phyloP scores from a whole-genome alignment of 768 basidiomycete species.

The Suillus subalutaceus region DNA sequence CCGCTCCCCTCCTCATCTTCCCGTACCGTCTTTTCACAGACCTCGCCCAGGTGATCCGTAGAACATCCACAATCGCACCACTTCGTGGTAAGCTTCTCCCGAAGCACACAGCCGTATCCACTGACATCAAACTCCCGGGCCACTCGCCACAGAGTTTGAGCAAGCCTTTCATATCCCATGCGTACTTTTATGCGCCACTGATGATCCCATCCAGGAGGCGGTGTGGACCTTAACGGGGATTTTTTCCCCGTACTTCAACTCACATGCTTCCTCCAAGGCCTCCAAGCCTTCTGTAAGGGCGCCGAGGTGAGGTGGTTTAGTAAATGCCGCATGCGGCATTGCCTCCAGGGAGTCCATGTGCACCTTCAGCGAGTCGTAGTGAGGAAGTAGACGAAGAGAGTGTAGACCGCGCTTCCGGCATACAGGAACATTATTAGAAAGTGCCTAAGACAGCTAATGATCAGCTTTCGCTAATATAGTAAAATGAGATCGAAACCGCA shows the following conservation, averaged over 20 bases:
- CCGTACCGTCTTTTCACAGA: slow-evolving; percentile 72
- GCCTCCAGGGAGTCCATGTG: slow-evolving; percentile 66
- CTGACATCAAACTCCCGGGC: slow-evolving; percentile 72
- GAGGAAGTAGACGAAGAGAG: slow-evolving; percentile 64
- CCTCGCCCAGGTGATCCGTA: slow-evolving; percentile 76
- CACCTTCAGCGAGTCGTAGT: slow-evolving; percentile 57
- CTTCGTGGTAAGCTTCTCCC: slow-evolving; percentile 72
- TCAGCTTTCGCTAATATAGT: background rate
- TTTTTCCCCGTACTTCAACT: slow-evolving; percentile 53
- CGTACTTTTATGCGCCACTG: slow-evolving; percentile 64
- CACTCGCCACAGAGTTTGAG: slow-evolving; percentile 69
- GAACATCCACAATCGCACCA: slow-evolving; percentile 86
- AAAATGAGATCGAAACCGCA: slow-evolving; percentile 37
- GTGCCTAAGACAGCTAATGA: slow-evolving; percentile 46
- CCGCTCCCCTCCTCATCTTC: slow-evolving; percentile 69
- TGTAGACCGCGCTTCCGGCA: slow-evolving; percentile 69
- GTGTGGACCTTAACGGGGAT: slow-evolving; percentile 32
- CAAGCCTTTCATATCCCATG: slow-evolving; percentile 64
- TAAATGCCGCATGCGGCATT: slow-evolving; percentile 55
- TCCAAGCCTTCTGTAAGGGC: slow-evolving; percentile 59
- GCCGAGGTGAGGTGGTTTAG: slow-evolving; percentile 68
- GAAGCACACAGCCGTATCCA: slow-evolving; percentile 68
- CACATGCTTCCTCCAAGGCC: slow-evolving; percentile 67
- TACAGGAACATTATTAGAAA: slow-evolving; percentile 69
- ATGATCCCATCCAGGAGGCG: slow-evolving; percentile 49